Conservation (phyloP, 495 filamentous ascomycete genomes). For the Sordaria brevicollis region DNA sequence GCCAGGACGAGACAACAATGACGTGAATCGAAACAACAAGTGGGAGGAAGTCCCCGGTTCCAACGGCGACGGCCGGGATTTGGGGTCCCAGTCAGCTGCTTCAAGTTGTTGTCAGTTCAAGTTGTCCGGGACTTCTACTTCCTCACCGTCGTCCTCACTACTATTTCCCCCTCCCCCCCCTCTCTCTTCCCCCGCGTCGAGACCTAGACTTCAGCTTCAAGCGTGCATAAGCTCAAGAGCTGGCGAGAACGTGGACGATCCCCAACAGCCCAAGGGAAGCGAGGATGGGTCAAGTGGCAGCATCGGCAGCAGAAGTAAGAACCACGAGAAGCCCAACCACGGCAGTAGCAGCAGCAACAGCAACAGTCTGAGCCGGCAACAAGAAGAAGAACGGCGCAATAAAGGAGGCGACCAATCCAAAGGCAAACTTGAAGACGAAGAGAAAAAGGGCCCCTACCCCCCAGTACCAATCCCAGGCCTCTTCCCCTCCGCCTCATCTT, state of each 20-base stretch:
- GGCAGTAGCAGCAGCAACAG: neutral
- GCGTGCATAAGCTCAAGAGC: neutral
- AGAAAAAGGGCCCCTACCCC: neutral
- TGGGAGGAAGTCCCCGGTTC: neutral
- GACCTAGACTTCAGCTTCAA: neutral
- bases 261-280: neutral
- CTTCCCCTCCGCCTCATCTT: neutral
- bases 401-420: neutral
- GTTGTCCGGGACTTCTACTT: neutral
- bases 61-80: neutral
- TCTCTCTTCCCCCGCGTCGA: neutral
- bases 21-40: neutral
- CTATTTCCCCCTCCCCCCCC: neutral
- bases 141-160: too few relatives aligned
- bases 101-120: neutral
- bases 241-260: neutral
- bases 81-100: neutral
- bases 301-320: neutral
- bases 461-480: neutral
- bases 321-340: neutral
- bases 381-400: neutral
- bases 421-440: neutral
- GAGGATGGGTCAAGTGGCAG: neutral
- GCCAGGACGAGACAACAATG: conserved; percentile 1
- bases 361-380: neutral